Conservation (phyloP, 352 stramenopile species). For the Phytophthora sansomeana region DNA sequence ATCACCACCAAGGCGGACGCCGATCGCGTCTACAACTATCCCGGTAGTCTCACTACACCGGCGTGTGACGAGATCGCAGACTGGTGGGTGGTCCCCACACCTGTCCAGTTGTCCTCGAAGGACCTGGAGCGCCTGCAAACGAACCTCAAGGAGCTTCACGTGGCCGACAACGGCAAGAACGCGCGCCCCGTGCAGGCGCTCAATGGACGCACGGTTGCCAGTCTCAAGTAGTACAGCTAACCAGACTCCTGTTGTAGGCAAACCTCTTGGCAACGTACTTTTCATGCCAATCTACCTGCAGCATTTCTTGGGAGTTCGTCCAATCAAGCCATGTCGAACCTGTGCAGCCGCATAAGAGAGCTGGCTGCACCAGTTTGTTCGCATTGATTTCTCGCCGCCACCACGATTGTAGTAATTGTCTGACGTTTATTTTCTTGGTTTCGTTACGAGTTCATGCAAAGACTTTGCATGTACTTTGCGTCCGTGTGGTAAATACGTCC, state of each 20-base stretch:
- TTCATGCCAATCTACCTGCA: too few relatives aligned
- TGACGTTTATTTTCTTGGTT: constrained; percentile 44
- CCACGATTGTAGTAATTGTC: constrained; percentile 30
- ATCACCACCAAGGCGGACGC: constrained; percentile 19
- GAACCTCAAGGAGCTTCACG: constrained; percentile 31
- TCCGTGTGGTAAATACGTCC: constrained; percentile 40
- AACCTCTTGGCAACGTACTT: too few relatives aligned
- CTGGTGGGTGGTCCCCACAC: constrained; percentile 62
- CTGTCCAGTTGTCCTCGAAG: constrained; percentile 39
- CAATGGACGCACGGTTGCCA: constrained; percentile 37
- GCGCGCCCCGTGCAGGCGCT: constrained; percentile 42
- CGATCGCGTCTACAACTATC: constrained; percentile 54
- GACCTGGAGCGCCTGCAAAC: constrained; percentile 41
- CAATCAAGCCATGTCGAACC: too few relatives aligned
- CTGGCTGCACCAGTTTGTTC: too few relatives aligned
- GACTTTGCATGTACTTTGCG: constrained; percentile 25
- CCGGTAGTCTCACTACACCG: constrained; percentile 59
- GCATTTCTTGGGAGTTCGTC: too few relatives aligned
- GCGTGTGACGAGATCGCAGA: constrained; percentile 57
- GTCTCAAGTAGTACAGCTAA: constrained; percentile 5
- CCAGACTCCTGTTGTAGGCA: too few relatives aligned
- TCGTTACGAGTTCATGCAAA: constrained; percentile 36
- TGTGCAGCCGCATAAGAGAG: too few relatives aligned
- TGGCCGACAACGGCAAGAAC: constrained; percentile 45
- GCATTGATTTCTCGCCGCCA: background rate